Conservation (phyloP, 2,329 filamentous ascomycete species). For the Penicillium fuscoglaucum region DNA sequence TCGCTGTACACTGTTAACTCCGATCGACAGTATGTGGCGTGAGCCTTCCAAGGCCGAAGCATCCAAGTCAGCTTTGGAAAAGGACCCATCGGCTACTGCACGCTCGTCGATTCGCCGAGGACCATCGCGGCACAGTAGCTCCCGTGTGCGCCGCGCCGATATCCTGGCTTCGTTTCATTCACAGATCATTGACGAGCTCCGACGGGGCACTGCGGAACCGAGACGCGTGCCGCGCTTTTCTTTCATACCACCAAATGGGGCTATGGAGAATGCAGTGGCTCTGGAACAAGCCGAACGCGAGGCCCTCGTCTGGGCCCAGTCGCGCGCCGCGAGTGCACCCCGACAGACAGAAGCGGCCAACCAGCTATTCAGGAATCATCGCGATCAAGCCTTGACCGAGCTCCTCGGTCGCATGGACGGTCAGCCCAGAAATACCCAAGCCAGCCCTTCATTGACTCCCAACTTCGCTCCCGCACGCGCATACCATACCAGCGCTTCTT, state of each 20-base stretch:
- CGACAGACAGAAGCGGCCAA: conserved; percentile 7
- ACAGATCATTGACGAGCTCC: conserved; percentile 34
- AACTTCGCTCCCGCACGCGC: conserved; percentile 47
- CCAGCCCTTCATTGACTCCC: conserved; percentile 38
- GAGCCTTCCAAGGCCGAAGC: conserved; percentile 52
- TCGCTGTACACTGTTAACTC: conserved; percentile 24
- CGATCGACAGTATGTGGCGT: conserved; percentile 53
- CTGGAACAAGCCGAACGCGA: conserved; percentile 35
- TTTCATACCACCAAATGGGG: conserved; percentile 14
- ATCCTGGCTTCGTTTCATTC: conserved; percentile 33
- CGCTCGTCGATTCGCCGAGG: conserved; percentile 59
- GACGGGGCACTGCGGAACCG: conserved; percentile 25
- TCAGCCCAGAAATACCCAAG: conserved; percentile 2
- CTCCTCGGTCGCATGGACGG: conserved; percentile 25
- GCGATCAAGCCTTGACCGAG: conserved; percentile 36
- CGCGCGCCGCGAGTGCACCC: conserved; percentile 5
- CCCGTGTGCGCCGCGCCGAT: conserved; percentile 31
- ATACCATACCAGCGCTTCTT: conserved; percentile 29
- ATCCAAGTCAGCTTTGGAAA: conserved; percentile 45
- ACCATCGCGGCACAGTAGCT: conserved; percentile 28
- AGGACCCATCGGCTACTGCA: conserved; percentile 55
- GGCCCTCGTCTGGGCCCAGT: conserved; percentile 16
- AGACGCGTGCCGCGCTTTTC: conserved; percentile 5
- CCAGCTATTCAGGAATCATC: conserved; percentile 17
- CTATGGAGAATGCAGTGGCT: conserved; percentile 34